Evolutionary conservation across 176 grass and related monocot genomes (phyloP).

Genomic region (Areca catechu): DNA sequence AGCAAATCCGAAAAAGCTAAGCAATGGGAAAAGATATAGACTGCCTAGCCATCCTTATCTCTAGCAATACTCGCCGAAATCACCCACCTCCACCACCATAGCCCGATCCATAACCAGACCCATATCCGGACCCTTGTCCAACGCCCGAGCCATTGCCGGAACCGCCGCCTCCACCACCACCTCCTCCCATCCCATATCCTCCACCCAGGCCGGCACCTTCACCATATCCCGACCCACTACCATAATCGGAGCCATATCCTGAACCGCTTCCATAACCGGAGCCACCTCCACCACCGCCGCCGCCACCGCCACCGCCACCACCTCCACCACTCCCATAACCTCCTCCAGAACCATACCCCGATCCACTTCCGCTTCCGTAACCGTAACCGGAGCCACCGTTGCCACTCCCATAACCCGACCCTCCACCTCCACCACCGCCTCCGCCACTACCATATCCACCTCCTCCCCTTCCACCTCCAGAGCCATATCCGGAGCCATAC

Average conservation of each 20-base stretch:
- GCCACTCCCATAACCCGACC: conserved; percentile 17
- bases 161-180: not conserved
- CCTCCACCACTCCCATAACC: not conserved
- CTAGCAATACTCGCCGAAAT: too few relatives aligned
- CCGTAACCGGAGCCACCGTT: conserved; percentile 14
- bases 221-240: conserved; percentile 12
- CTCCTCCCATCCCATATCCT: not conserved
- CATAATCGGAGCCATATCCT: conserved; percentile 16
- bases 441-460: not conserved
- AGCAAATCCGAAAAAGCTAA: too few relatives aligned
- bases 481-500: conserved; percentile 13
- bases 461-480: not conserved
- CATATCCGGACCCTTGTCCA: too few relatives aligned
- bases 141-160: not conserved
- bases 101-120: too few relatives aligned
- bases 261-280: not conserved
- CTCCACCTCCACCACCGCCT: not conserved
- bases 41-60: too few relatives aligned
- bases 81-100: not conserved
- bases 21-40: too few relatives aligned
- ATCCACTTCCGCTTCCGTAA: not conserved
- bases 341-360: not conserved
- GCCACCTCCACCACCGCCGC: not conserved
- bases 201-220: not conserved
- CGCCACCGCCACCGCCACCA: not conserved